These are phyloP conservation scores for Ophiognomonia clavigignenti-juglandacearum DNA, from an alignment of 2,329 filamentous ascomycete species.

Conservation along the genomic window DNA sequence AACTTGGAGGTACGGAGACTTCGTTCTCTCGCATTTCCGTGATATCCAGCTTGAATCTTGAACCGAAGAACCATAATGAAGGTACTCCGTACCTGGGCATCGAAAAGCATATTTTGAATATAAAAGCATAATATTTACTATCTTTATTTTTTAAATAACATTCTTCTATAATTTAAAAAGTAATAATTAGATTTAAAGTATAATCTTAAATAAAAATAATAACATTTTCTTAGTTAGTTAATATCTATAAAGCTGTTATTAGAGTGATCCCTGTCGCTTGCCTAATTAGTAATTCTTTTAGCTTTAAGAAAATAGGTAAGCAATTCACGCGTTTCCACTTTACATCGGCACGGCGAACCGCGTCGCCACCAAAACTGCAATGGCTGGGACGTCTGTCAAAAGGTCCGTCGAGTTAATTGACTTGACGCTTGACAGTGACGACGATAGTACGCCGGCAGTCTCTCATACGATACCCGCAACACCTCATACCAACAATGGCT, in stretches of 20 bases:
- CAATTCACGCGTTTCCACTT: neutral
- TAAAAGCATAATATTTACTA: too few species aligned
- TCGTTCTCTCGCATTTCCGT: neutral
- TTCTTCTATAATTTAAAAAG: too few species aligned
- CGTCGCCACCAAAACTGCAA: neutral
- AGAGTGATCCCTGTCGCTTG: too few species aligned
- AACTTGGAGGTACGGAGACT: neutral
- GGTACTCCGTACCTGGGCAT: too few species aligned
- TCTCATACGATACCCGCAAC: neutral
- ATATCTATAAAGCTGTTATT: too few species aligned
- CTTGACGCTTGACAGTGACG: conserved; percentile 21
- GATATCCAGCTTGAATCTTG: neutral
- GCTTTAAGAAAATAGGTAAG: neutral
- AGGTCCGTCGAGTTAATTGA: conserved; percentile 21
- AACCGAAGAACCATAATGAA: too few species aligned
- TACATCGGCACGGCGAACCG: conserved; percentile 1
- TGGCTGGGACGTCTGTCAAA: neutral
- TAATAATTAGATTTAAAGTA: too few species aligned
- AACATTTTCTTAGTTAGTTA: too few species aligned
- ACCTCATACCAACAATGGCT: neutral
- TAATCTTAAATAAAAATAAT: too few species aligned
- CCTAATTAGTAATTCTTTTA: neutral
- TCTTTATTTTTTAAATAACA: too few species aligned
- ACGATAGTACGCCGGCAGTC: neutral
- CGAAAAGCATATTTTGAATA: too few species aligned